phyloP scores from a whole-genome alignment of 148 eudicot genomes.

The Linanthus parryae region DNA sequence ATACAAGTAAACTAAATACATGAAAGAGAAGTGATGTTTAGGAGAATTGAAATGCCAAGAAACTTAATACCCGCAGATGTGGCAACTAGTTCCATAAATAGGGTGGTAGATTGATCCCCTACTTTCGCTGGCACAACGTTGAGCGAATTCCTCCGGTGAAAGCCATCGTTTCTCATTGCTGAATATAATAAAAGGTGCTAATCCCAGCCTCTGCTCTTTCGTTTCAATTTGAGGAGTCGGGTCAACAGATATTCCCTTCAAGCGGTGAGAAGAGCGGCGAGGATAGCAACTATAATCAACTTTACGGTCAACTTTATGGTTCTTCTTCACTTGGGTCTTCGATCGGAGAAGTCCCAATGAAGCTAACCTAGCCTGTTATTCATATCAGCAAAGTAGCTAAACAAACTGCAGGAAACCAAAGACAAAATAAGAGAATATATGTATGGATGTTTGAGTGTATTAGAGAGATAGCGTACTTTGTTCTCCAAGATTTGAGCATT shows the following conservation, averaged over 20 bases:
- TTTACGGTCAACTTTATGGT: conserved; percentile 15
- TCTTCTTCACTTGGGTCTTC: too few species aligned
- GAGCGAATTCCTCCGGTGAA: conserved; percentile 15
- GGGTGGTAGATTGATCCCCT: conserved; percentile 37
- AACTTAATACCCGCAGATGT: conserved; percentile 51
- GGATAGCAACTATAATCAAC: background rate
- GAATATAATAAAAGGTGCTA: too few species aligned
- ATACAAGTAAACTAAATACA: too few species aligned
- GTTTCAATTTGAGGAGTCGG: too few species aligned
- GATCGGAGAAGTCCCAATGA: conserved; percentile 24
- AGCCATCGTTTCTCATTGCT: background rate
- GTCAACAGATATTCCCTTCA: conserved; percentile 1
- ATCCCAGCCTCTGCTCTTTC: conserved; percentile 19
- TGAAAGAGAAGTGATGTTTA: too few species aligned
- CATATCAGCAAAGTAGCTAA: background rate
- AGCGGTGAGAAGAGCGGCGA: conserved; percentile 12
- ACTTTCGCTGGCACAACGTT: conserved; percentile 26
- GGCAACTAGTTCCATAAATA: conserved; percentile 37
- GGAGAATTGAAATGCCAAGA: too few species aligned
- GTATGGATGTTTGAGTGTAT: too few species aligned
- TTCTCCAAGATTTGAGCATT: conserved; percentile 19
- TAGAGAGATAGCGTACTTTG: too few species aligned
- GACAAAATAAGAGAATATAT: background rate
- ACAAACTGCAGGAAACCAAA: background rate
- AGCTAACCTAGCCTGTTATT: conserved; percentile 31